Base-by-base conservation (phyloP, 805 yeast genomes). In the Geotrichum ghanense region DNA sequence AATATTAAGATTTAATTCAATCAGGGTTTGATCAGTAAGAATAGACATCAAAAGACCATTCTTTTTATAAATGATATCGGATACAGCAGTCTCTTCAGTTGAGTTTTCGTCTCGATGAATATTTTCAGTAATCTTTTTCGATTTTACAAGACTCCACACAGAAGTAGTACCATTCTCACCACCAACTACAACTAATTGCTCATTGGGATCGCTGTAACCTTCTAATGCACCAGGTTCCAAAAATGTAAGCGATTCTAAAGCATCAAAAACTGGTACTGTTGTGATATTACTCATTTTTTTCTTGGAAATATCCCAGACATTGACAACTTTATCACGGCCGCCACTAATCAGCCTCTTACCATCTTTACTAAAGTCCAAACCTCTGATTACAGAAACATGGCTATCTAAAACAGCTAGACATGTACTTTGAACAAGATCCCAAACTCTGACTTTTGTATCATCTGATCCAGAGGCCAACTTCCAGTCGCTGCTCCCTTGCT, bases 331-430 rank as follows among this genome's bases (percentile, higher is more conserved):
- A 62, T 92, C 98, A 66, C 99, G 75, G 31, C 97, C 96, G 53
- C 95, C 96, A 53, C 83, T 78, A 23, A 88, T 63, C 47, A 92
- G 71, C 24, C 68, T 60, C 19, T 69, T 67, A 9, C 83, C 86
- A 26, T 68, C 70, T 1, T 56, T 63, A 34, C 66, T 64, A 55
- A 89, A 82, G 17, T 77, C 84, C 10, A 90, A 65, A 0, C 95
- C 95, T 63, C 97, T 76, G 1, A 92, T 90, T 0, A 95, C 90
- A 22, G 85, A 73, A 4, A 73, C 74, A 59, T 92, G 98, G 51
- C 87, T 95, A 48, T 73, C 78, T 39, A 78, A 75, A 14, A 72
- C 69, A 14, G 73, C 74, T 3, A 79, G 52, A 49, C 83, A 76
- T 56, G 79, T 85, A 55, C 97, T 73, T 57, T 78, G 81, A 5